Conservation (phyloP, 768 basidiomycete genomes). For the Phaffia australis region DNA sequence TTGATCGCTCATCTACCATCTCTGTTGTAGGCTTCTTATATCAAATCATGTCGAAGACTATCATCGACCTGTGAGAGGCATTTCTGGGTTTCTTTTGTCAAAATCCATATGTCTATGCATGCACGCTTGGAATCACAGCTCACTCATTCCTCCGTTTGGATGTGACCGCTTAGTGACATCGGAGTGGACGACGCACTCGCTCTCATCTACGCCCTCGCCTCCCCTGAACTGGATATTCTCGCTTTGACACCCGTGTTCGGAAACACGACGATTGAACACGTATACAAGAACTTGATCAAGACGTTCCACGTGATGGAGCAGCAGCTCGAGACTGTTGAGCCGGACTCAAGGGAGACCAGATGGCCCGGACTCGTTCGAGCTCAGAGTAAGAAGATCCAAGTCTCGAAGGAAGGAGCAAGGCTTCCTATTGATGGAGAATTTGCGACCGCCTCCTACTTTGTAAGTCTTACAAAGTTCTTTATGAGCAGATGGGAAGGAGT, state of each 20-base stretch:
- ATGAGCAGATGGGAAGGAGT: too few relatives aligned
- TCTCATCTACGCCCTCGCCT: slow-evolving; percentile 65
- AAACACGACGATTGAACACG: slow-evolving; percentile 27
- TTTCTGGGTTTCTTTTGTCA: too few relatives aligned
- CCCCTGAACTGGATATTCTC: slow-evolving; percentile 70
- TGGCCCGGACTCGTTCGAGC: slow-evolving; percentile 17
- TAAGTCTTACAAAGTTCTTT: slow-evolving; percentile 24
- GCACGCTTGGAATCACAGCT: too few relatives aligned
- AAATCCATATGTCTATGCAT: too few relatives aligned
- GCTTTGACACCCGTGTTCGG: slow-evolving; percentile 65
- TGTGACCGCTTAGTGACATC: slow-evolving; percentile 50
- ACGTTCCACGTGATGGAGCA: slow-evolving; percentile 55
- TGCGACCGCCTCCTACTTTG: slow-evolving; percentile 70
- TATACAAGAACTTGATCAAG: slow-evolving; percentile 63
- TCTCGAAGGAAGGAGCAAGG: slow-evolving; percentile 43
- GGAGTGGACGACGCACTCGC: slow-evolving; percentile 74
- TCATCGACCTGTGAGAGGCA: too few relatives aligned
- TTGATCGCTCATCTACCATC: too few relatives aligned
- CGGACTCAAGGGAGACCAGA: not conserved
- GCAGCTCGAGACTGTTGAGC: slow-evolving; percentile 33
- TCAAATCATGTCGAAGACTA: too few relatives aligned
- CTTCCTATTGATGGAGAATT: slow-evolving; percentile 60
- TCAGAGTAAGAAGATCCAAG: slow-evolving; percentile 15
- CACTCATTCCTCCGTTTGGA: too few relatives aligned
- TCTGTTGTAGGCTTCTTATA: too few relatives aligned